Evolutionary conservation across 2,329 filamentous ascomycete genomes (phyloP).

Genomic region (Huntiella bhutanensis): DNA sequence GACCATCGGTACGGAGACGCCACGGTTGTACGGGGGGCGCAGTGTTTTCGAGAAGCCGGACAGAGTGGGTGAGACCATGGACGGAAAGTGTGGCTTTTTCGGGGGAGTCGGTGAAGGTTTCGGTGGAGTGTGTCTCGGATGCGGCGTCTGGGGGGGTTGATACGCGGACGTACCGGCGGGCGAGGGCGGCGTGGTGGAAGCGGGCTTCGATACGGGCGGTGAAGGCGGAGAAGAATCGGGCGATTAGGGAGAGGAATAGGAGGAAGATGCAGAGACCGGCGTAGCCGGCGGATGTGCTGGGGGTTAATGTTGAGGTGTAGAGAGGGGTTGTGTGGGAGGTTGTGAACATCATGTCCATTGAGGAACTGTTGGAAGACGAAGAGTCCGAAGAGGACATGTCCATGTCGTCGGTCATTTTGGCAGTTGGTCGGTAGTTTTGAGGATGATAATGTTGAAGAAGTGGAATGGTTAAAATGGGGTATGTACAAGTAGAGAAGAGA

Average conservation of each 20-base stretch:
- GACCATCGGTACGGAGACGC: too few species aligned
- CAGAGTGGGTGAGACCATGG: slow-evolving; percentile 31
- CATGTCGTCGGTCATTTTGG: slow-evolving; percentile 7
- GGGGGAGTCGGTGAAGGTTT: too few species aligned
- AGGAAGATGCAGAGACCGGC: slow-evolving; percentile 86
- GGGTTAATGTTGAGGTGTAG: slow-evolving; percentile 53
- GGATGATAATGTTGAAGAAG: too few species aligned
- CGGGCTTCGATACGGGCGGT: slow-evolving; percentile 42
- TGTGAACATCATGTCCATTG: slow-evolving; percentile 42
- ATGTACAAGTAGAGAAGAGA: too few species aligned
- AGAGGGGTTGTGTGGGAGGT: slow-evolving; percentile 29
- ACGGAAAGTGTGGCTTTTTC: slow-evolving; percentile 31
- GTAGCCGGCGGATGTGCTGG: slow-evolving; percentile 49
- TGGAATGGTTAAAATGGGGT: too few species aligned
- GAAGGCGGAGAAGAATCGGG: slow-evolving; percentile 52
- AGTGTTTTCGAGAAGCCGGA: too few species aligned
- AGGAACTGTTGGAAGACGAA: neutral
- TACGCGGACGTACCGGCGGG: slow-evolving; percentile 47
- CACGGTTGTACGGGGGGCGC: too few species aligned
- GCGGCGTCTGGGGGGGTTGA: too few species aligned
- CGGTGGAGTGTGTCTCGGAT: too few species aligned
- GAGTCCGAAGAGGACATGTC: slow-evolving; percentile 4
- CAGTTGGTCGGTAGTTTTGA: neutral
- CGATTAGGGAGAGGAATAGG: slow-evolving; percentile 51
- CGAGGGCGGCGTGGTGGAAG: slow-evolving; percentile 54